Base-by-base conservation (phyloP, 306 rosid genomes). In the Macrotyloma uniflorum region DNA sequence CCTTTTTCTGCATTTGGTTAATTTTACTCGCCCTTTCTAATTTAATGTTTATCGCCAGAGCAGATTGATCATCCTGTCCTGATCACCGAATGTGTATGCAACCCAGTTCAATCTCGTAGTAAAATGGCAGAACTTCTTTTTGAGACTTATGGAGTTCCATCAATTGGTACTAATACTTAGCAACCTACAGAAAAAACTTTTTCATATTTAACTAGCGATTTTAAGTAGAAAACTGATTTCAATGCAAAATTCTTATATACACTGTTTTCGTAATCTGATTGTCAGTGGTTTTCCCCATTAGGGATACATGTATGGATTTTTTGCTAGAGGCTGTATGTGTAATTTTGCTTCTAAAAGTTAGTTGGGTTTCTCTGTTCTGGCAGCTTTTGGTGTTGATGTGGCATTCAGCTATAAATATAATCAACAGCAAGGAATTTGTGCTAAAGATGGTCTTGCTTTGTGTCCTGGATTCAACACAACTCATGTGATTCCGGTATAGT, bases 111-210 rank as follows among this genome's bases (percentile, higher is more conserved):
- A 10, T 93, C 96, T 71, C 94, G 96, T 24, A 77, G 90, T 82
- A 90, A 86, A 84, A 93, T 90, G 98, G 93, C 86, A 32, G 96
- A 93, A 74, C 96, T 93, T 80, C 87, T 90, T 30, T 90, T 93
- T 83, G 98, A 93, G 88, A 87, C 96, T 42, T 93, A 90, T 43
- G 98, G 98, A 74, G 93, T 93, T 83, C 98, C 94, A 76, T 90
- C 88, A 4, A 71, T 93, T 83, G 96, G 96, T 93, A 87, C 26
- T 58, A 54, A 23, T 63, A 19, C 74, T 43, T 11, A 4, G 43
- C 78, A 70, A 81, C 77, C 55, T 40, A 74, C 38, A 40, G 36
- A 53, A 16, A 20, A 42, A n/a, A 61, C 75, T 36, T 57, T 19
- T 32, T 55, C 36, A 19, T 65, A 22, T 19, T 40, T 67, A 70